Percentiles rank a stretch among this genome's conserved stretches.
These are phyloP conservation scores for Davidsoniella australis DNA, from an alignment of 2,329 filamentous ascomycete species.

Conservation along the genomic window DNA sequence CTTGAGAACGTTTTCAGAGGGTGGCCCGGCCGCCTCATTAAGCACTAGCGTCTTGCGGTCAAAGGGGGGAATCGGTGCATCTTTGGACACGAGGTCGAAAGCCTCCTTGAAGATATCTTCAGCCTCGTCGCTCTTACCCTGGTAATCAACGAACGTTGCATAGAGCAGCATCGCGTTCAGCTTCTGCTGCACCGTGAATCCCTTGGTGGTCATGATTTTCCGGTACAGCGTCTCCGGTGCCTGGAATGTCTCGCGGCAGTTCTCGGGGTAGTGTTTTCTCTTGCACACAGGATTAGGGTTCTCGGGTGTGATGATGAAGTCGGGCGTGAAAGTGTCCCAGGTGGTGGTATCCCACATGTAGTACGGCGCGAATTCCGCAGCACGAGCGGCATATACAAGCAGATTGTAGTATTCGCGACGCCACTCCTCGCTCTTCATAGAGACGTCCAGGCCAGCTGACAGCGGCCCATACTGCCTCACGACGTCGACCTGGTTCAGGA, in stretches of 20 bases:
- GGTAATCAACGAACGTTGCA: slow-evolving; percentile 72
- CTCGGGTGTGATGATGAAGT: slow-evolving; percentile 63
- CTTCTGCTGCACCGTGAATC: slow-evolving; percentile 62
- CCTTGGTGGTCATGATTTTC: slow-evolving; percentile 62
- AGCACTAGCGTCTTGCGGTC: slow-evolving; percentile 47
- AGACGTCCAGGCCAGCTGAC: slow-evolving; percentile 42
- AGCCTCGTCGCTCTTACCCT: slow-evolving; percentile 46
- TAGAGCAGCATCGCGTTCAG: slow-evolving; percentile 70
- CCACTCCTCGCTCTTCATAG: slow-evolving; percentile 67
- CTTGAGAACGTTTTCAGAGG: slow-evolving; percentile 58
- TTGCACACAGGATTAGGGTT: slow-evolving; percentile 65
- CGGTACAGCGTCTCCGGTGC: slow-evolving; percentile 63
- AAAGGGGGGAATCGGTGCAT: slow-evolving; percentile 26
- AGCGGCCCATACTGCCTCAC: slow-evolving; percentile 7
- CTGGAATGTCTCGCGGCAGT: slow-evolving; percentile 54
- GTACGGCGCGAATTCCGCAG: slow-evolving; percentile 66
- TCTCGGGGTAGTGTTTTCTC: slow-evolving; percentile 47
- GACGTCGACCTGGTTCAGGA: slow-evolving; percentile 6
- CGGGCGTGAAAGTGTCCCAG: slow-evolving; percentile 48
- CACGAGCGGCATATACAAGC: slow-evolving; percentile 58
- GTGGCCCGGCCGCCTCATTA: slow-evolving; percentile 36
- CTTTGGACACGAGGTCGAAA: slow-evolving; percentile 51
- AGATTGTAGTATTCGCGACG: slow-evolving; percentile 69
- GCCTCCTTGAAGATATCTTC: slow-evolving; percentile 60
- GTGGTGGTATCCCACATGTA: slow-evolving; percentile 52